phyloP scores from a whole-genome alignment of 176 grass and related monocot genomes.

The Triticum dicoccoides region DNA sequence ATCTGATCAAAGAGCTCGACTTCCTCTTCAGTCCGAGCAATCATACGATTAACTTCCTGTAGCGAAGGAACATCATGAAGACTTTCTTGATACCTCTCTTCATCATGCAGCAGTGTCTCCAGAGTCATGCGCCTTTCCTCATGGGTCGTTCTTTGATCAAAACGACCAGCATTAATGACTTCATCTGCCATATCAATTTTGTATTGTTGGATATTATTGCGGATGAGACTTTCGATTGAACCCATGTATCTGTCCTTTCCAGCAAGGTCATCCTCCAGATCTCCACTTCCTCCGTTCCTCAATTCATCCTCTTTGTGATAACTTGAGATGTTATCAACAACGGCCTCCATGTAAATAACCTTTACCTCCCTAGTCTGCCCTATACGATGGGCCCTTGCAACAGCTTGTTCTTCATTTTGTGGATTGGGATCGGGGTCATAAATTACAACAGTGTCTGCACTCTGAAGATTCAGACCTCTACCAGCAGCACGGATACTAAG shows the following conservation, averaged over 20 bases:
- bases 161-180: constrained; percentile 99
- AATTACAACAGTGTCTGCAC: constrained; percentile 98
- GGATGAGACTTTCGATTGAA: constrained; percentile 97
- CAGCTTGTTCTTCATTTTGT: constrained; percentile 98
- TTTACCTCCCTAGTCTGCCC: constrained; percentile 98
- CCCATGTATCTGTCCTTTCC: constrained; percentile 93
- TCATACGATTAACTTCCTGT: constrained; percentile 99
- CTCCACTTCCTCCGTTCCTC: constrained; percentile 70
- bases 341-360: constrained; percentile 98
- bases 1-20: constrained; percentile 98
- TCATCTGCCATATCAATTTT: constrained; percentile 99
- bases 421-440: constrained; percentile 99
- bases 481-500: constrained; percentile 99
- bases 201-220: constrained; percentile 96
- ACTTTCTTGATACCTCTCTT: constrained; percentile 92
- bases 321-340: constrained; percentile 95
- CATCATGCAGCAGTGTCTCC: constrained; percentile 95
- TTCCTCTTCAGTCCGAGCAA: constrained; percentile 85
- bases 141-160: constrained; percentile 99
- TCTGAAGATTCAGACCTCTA: constrained; percentile 98
- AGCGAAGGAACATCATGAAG: constrained; percentile 98
- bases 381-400: constrained; percentile 98
- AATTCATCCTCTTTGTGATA: constrained; percentile 99
- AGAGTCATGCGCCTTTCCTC: constrained; percentile 96
- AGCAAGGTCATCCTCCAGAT: constrained; percentile 92